Percentiles rank a stretch among this genome's conserved stretches.
phyloP scores from a whole-genome alignment of 139 green algal genomes.

The Gonium pectorale region DNA sequence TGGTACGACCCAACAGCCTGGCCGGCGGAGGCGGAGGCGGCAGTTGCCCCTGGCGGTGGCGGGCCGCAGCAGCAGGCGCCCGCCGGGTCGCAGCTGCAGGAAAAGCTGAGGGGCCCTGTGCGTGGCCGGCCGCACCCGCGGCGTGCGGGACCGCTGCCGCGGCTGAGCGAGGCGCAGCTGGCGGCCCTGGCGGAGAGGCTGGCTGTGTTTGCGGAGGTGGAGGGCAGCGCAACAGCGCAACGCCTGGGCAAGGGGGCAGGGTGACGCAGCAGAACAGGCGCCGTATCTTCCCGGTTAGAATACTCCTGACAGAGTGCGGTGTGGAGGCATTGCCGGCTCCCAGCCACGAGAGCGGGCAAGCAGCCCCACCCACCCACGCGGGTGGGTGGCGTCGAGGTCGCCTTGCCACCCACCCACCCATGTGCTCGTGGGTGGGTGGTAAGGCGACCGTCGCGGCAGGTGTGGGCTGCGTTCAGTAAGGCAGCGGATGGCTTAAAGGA shows the following conservation, averaged over 20 bases:
- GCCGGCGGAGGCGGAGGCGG: not conserved
- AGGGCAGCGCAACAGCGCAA: not conserved
- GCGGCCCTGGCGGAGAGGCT: conserved; percentile 16
- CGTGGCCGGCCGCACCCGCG: not conserved
- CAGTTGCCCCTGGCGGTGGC: not conserved
- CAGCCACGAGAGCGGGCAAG: too few relatives aligned
- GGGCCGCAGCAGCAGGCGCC: not conserved
- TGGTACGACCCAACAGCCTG: conserved; percentile 55
- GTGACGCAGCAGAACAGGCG: too few relatives aligned
- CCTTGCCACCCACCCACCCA: too few relatives aligned
- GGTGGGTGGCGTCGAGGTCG: too few relatives aligned
- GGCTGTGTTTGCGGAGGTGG: not conserved
- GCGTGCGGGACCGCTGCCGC: not conserved
- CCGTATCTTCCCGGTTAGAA: too few relatives aligned
- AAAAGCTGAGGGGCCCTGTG: not conserved
- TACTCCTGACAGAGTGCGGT: too few relatives aligned
- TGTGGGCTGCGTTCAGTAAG: too few relatives aligned
- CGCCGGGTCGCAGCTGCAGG: not conserved
- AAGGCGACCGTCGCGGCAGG: too few relatives aligned
- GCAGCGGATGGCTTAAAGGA: too few relatives aligned
- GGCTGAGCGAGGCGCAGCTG: conserved; percentile 6
- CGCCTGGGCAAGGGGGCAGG: not conserved
- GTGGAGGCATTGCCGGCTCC: too few relatives aligned
- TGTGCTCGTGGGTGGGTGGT: too few relatives aligned
- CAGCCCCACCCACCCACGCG: too few relatives aligned